These are phyloP conservation scores for Marasmius fiardii DNA, from an alignment of 1,284 basidiomycete species.

Conservation along the genomic window DNA sequence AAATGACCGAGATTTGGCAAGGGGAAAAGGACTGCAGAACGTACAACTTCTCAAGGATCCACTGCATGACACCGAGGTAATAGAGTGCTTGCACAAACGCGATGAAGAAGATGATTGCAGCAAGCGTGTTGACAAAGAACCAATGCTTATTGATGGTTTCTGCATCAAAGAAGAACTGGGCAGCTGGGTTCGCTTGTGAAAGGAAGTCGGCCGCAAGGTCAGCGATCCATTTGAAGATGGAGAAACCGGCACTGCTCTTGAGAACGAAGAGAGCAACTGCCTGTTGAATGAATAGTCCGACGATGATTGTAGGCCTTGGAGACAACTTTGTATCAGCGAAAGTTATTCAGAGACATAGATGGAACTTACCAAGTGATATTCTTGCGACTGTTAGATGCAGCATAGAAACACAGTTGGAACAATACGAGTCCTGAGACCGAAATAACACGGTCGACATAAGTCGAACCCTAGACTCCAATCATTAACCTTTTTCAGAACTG, in stretches of 20 bases:
- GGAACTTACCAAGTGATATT: slow-evolving; percentile 63
- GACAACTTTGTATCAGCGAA: background rate
- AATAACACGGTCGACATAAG: slow-evolving; percentile 75
- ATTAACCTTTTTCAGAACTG: slow-evolving; percentile 4
- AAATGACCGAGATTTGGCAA: background rate
- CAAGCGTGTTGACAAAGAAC: slow-evolving; percentile 81
- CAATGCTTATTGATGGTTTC: slow-evolving; percentile 61
- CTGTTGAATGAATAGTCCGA: slow-evolving; percentile 84
- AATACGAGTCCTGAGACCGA: slow-evolving; percentile 76
- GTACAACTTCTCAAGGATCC: slow-evolving; percentile 79
- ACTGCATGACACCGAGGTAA: slow-evolving; percentile 86
- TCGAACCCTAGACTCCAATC: slow-evolving; percentile 46
- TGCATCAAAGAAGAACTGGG: slow-evolving; percentile 75
- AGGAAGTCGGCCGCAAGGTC: slow-evolving; percentile 73
- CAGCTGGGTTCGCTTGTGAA: slow-evolving; percentile 58
- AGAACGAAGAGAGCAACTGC: slow-evolving; percentile 83
- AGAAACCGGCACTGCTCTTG: slow-evolving; percentile 76
- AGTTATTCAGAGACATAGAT: background rate
- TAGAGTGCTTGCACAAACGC: slow-evolving; percentile 87
- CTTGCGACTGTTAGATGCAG: slow-evolving; percentile 55
- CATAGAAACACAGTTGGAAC: slow-evolving; percentile 73
- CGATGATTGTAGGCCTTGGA: slow-evolving; percentile 73
- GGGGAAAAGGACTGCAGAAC: slow-evolving; percentile 20
- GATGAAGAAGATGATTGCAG: slow-evolving; percentile 83
- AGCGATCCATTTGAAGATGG: slow-evolving; percentile 80